Percentiles rank a stretch among this genome's conserved stretches.
Evolutionary conservation across 2,329 filamentous ascomycete genomes (phyloP).

Genomic region (Diaporthe amygdali): DNA sequence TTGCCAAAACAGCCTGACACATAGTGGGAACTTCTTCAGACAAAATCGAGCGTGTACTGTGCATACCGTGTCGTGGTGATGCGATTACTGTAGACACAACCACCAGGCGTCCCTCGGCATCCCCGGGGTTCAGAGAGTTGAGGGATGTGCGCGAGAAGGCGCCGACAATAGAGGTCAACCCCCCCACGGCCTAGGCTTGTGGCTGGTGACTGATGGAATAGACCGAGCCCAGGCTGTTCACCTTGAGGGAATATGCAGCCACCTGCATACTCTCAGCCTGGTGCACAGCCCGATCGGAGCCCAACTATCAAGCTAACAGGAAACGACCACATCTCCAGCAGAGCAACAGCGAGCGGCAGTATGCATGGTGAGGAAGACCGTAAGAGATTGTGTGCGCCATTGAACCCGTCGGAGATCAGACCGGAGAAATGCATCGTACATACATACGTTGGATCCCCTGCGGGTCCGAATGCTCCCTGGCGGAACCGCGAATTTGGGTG

Average conservation of each 20-base stretch:
- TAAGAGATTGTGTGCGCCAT: neutral
- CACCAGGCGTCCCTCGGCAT: neutral
- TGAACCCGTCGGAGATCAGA: neutral
- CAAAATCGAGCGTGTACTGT: neutral
- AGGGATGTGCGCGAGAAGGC: slow-evolving; percentile 3
- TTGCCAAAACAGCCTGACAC: neutral
- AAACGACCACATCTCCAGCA: neutral
- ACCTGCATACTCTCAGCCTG: neutral
- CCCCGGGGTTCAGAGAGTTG: neutral
- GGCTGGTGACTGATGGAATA: slow-evolving; percentile 15
- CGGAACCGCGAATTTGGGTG: slow-evolving; percentile 10
- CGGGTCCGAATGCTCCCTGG: neutral
- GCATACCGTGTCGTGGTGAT: neutral
- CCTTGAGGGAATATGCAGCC: neutral
- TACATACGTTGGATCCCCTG: neutral
- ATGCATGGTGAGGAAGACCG: neutral
- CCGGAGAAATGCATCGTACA: slow-evolving; percentile 1
- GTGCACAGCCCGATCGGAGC: neutral
- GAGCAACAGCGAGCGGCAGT: neutral
- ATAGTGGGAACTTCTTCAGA: neutral
- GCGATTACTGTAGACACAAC: neutral
- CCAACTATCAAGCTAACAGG: neutral
- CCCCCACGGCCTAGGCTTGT: neutral
- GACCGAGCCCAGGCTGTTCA: neutral
- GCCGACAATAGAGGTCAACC: slow-evolving; percentile 3